Evolutionary conservation across 495 filamentous ascomycete species (phyloP), one percentile per base, ranked within the genome.

Genomic region (Penicillium taxi): DNA sequence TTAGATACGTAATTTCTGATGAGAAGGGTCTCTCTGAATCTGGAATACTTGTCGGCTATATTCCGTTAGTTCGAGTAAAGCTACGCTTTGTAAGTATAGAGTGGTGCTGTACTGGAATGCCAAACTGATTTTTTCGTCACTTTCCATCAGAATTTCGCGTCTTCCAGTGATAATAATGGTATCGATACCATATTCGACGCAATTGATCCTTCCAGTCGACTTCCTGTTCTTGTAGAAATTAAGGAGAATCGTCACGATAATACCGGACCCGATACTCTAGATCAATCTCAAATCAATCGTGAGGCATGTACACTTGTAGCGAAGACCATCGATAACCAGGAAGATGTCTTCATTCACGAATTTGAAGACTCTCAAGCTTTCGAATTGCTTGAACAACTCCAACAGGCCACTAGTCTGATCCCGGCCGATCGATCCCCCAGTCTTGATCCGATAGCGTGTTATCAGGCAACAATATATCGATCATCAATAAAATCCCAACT

Each of bases 1-100:
- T 31, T 3, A 19, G 38, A n/a, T 45, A 35, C 12, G 59, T 48
- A 19, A 39, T 67, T 6, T 29, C 40, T 17, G 15, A 50, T 5
- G 12, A 41, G 19, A 34, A 46, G 32, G 54, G 52, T 2, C 5
- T 54, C 9, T 53, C 52, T 2, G n/a, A 25, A 3, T 41, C 42
- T 16, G 35, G 47, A 25, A 38, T 53, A 3, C 61, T 59, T 28
- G 12, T 39, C 27, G 59, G 59, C 0, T 63, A 67, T 30, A 61
- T 70, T 28, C 58, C 63, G 27, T 35, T 70, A 6, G 55, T 53
- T 38, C 55, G 61, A 4, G 42, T 66, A 32, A 17, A 35, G 32
- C 30, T 67, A 31, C 45, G 42, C 28, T 32, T 67, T 45, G 64
- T 67, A 48, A 47, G 55, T 48, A 32, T 29, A 11, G 12, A 39